Evolutionary conservation across 257 asterid species (phyloP), one percentile per base, ranked within the genome.

Genomic region (Capsicum pubescens): DNA sequence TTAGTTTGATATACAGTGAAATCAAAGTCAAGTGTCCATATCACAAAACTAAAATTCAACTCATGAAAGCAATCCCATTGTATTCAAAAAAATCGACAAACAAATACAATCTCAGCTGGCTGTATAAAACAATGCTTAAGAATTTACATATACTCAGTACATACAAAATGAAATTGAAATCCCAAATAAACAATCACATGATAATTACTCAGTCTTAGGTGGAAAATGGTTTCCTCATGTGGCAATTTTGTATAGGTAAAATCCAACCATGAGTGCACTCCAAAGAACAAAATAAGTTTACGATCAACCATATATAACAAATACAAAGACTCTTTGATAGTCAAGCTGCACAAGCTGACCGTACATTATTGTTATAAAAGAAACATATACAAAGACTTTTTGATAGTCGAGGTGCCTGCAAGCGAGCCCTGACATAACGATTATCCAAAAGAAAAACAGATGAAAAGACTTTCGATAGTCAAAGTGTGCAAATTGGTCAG

Each of bases 171-270:
- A 15, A 82, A 68, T 68, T 32, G 55, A 58, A 82, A 54, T 15
- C 64, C 81, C 32, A 77, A 32, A 36, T 17, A 57, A 82, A 55
- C 67, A n/a, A 16, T 17, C 83, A 59, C n/a, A 21, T 26, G 48
- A 6, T 82, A 26, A 48, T 87, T 81, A 95, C 89, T 97, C 96
- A 7, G 79, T 44, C 93, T 97, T 93, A 0, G 94, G 87, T 16
- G 94, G 88, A 79, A 95, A 66, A 87, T 92, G 96, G 88, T 95
- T 95, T 85, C 99, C 99, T 11, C 98, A 94, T 3, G 93, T 90
- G 54, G 88, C 93, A 72, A 95, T 67, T 89, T 97, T 97, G 93
- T 90, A 95, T n/a, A 93, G 87, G 81, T 93, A 97, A 86, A 95
- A 97, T 26, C 76, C 92, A 9, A 95, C 84, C 98, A 97, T 93